phyloP scores from a whole-genome alignment of 2,329 filamentous ascomycete species.

The Capronia coronata region DNA sequence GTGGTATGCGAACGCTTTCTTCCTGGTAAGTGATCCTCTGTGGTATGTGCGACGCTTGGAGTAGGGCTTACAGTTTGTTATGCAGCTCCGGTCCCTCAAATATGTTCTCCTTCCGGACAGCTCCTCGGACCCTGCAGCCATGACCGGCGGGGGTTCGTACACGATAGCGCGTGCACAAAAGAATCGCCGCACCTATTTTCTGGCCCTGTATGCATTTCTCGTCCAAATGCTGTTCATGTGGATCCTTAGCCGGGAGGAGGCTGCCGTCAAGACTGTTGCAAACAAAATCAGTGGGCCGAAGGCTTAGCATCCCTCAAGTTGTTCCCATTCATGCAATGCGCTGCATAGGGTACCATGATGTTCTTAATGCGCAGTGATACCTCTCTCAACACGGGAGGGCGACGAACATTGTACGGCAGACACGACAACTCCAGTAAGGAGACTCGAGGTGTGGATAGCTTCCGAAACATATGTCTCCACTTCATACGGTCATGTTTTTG shows the following conservation, averaged over 20 bases:
- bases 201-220: constrained; percentile 90
- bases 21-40: constrained; percentile 60
- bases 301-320: constrained; percentile 5
- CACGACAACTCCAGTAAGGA: too few species aligned
- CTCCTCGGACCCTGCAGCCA: constrained; percentile 53
- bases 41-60: background rate
- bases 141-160: constrained; percentile 52
- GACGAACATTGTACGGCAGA: too few species aligned
- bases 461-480: too few species aligned
- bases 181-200: constrained; percentile 81
- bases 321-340: too few species aligned
- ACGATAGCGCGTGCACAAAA: constrained; percentile 77
- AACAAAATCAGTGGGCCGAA: constrained; percentile 19
- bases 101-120: constrained; percentile 91
- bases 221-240: constrained; percentile 96
- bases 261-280: constrained; percentile 31
- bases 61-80: too few species aligned
- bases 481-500: too few species aligned
- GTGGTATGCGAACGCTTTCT: constrained; percentile 89
- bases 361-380: too few species aligned
- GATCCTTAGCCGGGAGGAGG: constrained; percentile 56
- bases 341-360: too few species aligned
- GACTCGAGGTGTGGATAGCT: too few species aligned
- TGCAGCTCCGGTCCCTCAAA: constrained; percentile 81
- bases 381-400: too few species aligned